Evolutionary conservation across 2,329 filamentous ascomycete genomes (phyloP), one percentile per base, ranked within the genome.

Genomic region (Verticillium klebahnii): DNA sequence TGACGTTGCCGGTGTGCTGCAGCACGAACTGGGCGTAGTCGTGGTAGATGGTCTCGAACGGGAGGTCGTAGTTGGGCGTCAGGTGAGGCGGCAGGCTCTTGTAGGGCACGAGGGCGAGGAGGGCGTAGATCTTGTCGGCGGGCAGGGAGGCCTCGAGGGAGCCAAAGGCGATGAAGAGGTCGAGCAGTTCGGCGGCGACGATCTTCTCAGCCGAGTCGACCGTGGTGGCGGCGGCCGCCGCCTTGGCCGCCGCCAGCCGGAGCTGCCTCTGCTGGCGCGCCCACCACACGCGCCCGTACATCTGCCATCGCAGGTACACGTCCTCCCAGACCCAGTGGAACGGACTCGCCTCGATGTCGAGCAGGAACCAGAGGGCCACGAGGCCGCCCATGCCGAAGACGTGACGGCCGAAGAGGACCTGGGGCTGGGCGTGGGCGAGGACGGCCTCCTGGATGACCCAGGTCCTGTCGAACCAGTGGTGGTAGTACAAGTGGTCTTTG

Each of bases 401-500:
- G 12, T 50, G 40, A 1, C 40, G 40, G 40, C 40, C 40, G n/a
- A 50, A 50, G 19, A 50, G 40, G 8, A 50, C 40, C 19, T 50
- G 40, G 19, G 68, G 56, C 4, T 69, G 57, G 11, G 56, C 34
- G 32, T 61, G 55, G 0, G 66, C 62, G 11, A 71, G 63, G 25
- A 70, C 50, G 11, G 67, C 67, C 40, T 71, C 68, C 40, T 69
- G 68, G 4, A 70, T 64, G 37, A 71, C 66, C 67, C 69, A 70
- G 5, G 68, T 66, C 15, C 69, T 62, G 36, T 64, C 63, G 57
- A 69, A 69, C 69, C 69, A 70, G 40, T 19, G 7, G 8, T 36
- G 55, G 29, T 36, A 57, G 7, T 36, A 36, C 5, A 57, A 3
- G 55, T 57, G 55, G 19, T 37, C 32, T n/a, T 37, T 57, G 55